A percentile compares a stretch with the other conserved stretches of the same genome.
Conservation (phyloP, 2,329 filamentous ascomycete species). For the Teratosphaeriaceae sp. region DNA sequence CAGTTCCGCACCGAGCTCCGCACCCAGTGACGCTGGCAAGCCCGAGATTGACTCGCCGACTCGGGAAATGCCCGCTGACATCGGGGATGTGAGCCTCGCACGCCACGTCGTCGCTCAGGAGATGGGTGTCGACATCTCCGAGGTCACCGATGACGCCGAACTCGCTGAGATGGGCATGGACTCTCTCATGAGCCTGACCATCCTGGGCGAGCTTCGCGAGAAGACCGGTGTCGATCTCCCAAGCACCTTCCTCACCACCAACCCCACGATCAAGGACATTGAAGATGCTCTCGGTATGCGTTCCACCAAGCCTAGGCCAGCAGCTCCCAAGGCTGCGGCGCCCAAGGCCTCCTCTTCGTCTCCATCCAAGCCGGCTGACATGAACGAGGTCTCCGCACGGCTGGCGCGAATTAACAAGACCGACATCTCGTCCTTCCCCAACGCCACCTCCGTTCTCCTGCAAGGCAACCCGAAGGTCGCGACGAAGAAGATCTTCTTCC, state of each 20-base stretch:
- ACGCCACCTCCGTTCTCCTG: constrained; percentile 25
- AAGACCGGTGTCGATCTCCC: neutral
- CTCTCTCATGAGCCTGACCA: constrained; percentile 19
- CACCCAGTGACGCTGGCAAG: constrained; percentile 36
- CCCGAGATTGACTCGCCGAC: constrained; percentile 27
- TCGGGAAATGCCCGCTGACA: constrained; percentile 28
- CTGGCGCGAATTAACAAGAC: too few relatives aligned
- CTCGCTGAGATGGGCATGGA: constrained; percentile 25
- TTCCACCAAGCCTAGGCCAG: too few relatives aligned
- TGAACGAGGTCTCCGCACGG: too few relatives aligned
- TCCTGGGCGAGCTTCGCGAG: constrained; percentile 6
- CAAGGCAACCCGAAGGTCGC: constrained; percentile 14
- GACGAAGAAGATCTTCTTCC: constrained; percentile 23
- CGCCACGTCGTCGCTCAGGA: constrained; percentile 1
- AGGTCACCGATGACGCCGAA: constrained; percentile 9
- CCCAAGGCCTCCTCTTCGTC: too few relatives aligned
- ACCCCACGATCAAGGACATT: neutral
- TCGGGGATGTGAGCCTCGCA: constrained; percentile 33
- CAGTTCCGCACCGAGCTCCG: constrained; percentile 40
- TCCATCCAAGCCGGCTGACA: too few relatives aligned
- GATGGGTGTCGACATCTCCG: neutral
- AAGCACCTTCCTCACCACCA: neutral
- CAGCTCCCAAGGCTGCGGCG: too few relatives aligned
- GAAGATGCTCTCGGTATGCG: neutral
- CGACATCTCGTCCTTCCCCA: constrained; percentile 29